Evolutionary conservation across 2,329 filamentous ascomycete genomes (phyloP), one percentile per base, ranked within the genome.

Genomic region (Endothia cerciana): DNA sequence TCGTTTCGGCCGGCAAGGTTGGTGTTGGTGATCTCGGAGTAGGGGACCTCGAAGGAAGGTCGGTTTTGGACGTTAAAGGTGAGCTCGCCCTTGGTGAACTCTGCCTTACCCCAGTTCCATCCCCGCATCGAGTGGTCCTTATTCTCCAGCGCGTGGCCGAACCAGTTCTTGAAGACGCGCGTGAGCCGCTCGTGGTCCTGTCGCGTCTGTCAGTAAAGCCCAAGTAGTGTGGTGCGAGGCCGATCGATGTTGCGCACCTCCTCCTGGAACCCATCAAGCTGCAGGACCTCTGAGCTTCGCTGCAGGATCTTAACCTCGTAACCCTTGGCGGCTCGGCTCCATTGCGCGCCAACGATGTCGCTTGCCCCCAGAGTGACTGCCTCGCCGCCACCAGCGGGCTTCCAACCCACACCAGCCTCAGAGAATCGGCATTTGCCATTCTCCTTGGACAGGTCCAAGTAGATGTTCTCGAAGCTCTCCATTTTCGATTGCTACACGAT

Each of bases 51-150:
- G 77, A 99, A 99, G 5, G 94, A 92, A 3, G 95, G 95, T 73
- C 93, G 89, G 79, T 97, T 99, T 76, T 97, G 93, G 45, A 99
- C 95, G 77, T 94, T 98, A 84, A 99, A 99, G 38, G 92, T 87
- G 64, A 99, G 87, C 81, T 99, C 95, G 63, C 93, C 91, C 80
- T 98, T 97, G 68, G 91, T 90, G 76, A 99, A 97, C 74, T 99
- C 95, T 70, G 93, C 92, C 80, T 98, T 99, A 74, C 95, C 95
- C 96, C 95, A 99, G 78, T 99, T 99, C 95, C 95, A 99, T 65
- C 95, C 95, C 72, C 95, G 89, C 66, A 99, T 83, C 30, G 95
- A 93, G 78, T 98, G 95, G 79, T 99, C 95, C 78, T 92, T 93
- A 77, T 88, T 92, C 77, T 98, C 94, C 66, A 99, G 86, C 73